Base-by-base conservation (phyloP, 2,329 filamentous ascomycete genomes). In the Claviceps digitariae region DNA sequence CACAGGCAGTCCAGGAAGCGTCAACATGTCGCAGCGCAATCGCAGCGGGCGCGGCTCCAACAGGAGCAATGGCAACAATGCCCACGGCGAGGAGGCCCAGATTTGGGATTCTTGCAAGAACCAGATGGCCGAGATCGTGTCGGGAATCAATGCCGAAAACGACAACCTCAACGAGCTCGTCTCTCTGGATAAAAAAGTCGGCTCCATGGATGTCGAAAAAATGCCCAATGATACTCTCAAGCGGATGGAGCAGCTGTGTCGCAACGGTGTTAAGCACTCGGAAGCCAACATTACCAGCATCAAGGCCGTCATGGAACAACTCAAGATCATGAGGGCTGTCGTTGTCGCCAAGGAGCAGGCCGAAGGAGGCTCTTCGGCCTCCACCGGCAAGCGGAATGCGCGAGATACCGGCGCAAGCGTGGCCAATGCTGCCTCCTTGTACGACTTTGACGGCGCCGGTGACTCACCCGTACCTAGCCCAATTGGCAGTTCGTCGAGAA, bases 381-480 rank as follows among this genome's bases (percentile, higher is more conserved):
- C 57, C n/a, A 55, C 57, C 17, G 48, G 58, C 51, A 61, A 63
- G 56, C 53, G 61, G 38, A 51, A 56, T 23, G 58, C 58, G 13
- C 57, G 60, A 34, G 61, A 63, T 43, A 58, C 54, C 34, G 54
- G 56, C 9, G 57, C 60, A 2, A 56, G 56, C 8, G 56, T 58
- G 1, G 50, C 58, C 21, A 59, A 40, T 8, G n/a, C 66, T 2
- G 64, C 67, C 15, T 70, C 69, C 0, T 58, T 74, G 5, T 74
- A 74, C 60, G 69, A 72, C 46, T 73, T 76, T 58, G 72, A 74
- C 38, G 70, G 65, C 3, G 67, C 66, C 29, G 71, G 68, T 20
- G 72, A 76, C 55, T 74, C 69, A 8, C 71, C 73, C 4, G 67
- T 74, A 4, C 72, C 72, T 3, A 74, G 72, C 55, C 70, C 71